Evolutionary conservation across 805 yeast genomes (phyloP), one percentile per base, ranked within the genome.

Genomic region (Limtongia smithiae): DNA sequence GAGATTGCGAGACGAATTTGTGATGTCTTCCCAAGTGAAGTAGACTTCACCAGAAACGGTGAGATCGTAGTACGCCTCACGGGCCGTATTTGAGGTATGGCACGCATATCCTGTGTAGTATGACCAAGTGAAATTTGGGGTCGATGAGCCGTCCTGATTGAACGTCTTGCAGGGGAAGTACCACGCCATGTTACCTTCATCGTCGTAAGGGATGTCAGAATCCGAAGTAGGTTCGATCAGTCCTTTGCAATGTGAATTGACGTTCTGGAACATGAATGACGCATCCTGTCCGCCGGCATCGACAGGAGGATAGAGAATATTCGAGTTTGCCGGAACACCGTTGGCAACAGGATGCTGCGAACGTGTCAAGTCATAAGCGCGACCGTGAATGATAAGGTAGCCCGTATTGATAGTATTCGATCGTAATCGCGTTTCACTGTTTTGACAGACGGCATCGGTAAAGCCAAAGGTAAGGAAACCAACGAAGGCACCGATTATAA

Each of bases 381-480:
- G 73, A 37, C 97, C 97, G 62, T 87, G 84, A 51, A 91, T 78
- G 45, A 91, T 81, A 58, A 93, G 66, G 58, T 76, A 76, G 12
- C 83, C 83, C 1, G 72, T 54, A 41, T 70, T 68, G 30, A 91
- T 76, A n/a, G 83, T 77, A 58, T 79, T 75, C 52, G 76, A 76
- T 60, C 79, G 73, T 32, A 86, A 67, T 58, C 91, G 78, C 17
- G 71, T 59, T 3, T 67, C 61, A 2, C 64, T 56, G 18, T 70
- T 62, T 20, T 69, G 65, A 67, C 98, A 93, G 14, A 89, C 94
- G 0, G 95, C 78, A 59, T 77, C 78, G 8, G 96, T 85, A 69
- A 91, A 76, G 1, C 97, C 97, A 69, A 91, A 91, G 1, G 96
- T 88, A 58, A 91, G 72, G 65, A 75, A 93, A 1, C 95, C 96